Percentiles rank a stretch among this genome's conserved stretches.
phyloP scores from a whole-genome alignment of 1,284 basidiomycete genomes.

The Moniliophthora roreri region DNA sequence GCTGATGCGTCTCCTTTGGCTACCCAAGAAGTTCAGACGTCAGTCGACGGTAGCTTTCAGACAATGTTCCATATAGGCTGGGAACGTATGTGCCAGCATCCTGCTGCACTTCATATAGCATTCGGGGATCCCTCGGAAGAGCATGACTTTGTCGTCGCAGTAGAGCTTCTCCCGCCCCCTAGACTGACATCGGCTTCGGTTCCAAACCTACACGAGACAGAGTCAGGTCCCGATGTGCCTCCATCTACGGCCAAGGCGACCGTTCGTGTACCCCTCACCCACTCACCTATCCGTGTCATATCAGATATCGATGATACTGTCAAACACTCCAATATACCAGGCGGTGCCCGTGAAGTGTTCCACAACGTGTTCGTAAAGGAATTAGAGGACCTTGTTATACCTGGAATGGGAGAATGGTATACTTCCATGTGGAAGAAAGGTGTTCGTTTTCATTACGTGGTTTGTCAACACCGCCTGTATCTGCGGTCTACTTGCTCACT shows the following conservation, averaged over 20 bases:
- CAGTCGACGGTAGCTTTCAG: conserved; percentile 71
- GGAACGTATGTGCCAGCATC: conserved; percentile 66
- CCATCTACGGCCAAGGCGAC: conserved; percentile 24
- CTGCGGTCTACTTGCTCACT: conserved; percentile 7
- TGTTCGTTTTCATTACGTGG: conserved; percentile 83
- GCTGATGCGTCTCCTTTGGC: conserved; percentile 45
- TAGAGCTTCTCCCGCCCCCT: conserved; percentile 46
- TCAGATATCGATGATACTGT: conserved; percentile 97
- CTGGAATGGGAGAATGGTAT: conserved; percentile 88
- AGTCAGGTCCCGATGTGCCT: background rate
- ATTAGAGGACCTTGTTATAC: conserved; percentile 75
- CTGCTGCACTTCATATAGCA: conserved; percentile 53
- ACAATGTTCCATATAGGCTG: conserved; percentile 61
- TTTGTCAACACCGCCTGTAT: conserved; percentile 38
- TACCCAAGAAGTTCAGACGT: conserved; percentile 52
- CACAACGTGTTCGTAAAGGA: conserved; percentile 79
- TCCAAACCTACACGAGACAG: background rate
- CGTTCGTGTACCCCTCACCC: conserved; percentile 48
- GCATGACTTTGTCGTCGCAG: conserved; percentile 56
- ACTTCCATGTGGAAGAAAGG: conserved; percentile 64
- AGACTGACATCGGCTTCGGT: conserved; percentile 15
- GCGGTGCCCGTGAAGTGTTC: conserved; percentile 76
- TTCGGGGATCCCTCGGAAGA: conserved; percentile 53
- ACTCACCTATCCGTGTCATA: conserved; percentile 71
- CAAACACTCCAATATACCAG: conserved; percentile 74